phyloP scores from a whole-genome alignment of 306 rosid species.

The Dalbergia cochinchinensis region DNA sequence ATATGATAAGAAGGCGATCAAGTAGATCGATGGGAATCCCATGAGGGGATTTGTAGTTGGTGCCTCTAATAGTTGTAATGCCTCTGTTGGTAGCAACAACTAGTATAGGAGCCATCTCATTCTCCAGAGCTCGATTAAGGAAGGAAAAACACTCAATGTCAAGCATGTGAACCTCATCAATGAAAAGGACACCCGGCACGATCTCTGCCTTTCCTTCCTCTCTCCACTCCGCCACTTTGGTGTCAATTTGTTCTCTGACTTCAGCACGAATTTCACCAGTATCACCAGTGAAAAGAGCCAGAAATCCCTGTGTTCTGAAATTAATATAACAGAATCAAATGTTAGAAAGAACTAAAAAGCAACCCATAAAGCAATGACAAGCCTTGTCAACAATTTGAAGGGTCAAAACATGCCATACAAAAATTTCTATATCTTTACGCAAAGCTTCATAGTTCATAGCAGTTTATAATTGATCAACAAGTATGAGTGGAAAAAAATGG shows the following conservation, averaged over 20 bases:
- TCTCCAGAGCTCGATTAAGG: constrained; percentile 93
- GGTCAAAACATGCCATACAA: not conserved
- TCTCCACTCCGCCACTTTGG: constrained; percentile 99
- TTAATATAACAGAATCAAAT: constrained; percentile 39
- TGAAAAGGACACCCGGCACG: constrained; percentile 95
- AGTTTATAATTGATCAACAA: not conserved
- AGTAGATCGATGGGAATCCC: constrained; percentile 95
- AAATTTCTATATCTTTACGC: not conserved
- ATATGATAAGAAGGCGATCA: constrained; percentile 90
- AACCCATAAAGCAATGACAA: not conserved
- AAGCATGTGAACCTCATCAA: constrained; percentile 98
- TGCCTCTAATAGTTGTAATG: constrained; percentile 92
- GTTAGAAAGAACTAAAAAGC: constrained; percentile 11
- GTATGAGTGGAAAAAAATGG: not conserved
- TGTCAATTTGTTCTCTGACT: constrained; percentile 98
- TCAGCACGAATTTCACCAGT: constrained; percentile 98
- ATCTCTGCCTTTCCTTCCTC: constrained; percentile 99
- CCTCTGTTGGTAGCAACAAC: constrained; percentile 98
- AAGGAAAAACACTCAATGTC: constrained; percentile 97
- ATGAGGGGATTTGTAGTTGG: constrained; percentile 92
- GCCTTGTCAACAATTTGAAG: constrained; percentile 12
- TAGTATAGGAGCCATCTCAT: constrained; percentile 96
- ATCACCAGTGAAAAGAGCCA: constrained; percentile 96
- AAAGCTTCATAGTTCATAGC: not conserved
- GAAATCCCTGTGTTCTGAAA: constrained; percentile 94